Conservation (phyloP, 2,329 filamentous ascomycete species). For the Colletotrichum sp. region DNA sequence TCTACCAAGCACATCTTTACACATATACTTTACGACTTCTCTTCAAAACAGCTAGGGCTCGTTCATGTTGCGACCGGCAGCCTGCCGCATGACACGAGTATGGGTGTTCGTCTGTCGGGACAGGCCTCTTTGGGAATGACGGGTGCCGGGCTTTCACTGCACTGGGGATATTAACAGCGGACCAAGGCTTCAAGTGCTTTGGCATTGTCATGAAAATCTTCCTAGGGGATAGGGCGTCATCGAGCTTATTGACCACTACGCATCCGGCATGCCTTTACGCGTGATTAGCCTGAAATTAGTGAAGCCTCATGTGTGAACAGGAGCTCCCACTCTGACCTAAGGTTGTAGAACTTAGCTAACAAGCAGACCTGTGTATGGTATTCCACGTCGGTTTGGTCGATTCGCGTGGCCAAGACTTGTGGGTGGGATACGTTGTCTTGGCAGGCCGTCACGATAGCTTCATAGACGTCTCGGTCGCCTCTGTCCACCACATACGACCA, state of each 20-base stretch:
- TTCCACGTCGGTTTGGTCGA: rapidly evolving
- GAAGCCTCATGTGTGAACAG: not conserved
- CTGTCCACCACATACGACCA: not conserved
- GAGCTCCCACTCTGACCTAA: not conserved
- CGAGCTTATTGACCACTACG: not conserved
- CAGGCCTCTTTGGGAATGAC: not conserved
- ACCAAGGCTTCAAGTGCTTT: not conserved
- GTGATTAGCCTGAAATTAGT: not conserved
- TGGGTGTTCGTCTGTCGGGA: not conserved
- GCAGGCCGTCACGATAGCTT: not conserved
- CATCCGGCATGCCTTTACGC: not conserved
- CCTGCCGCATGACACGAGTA: not conserved
- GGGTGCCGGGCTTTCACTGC: not conserved
- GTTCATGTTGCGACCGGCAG: not conserved
- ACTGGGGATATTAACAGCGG: not conserved
- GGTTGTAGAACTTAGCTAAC: not conserved
- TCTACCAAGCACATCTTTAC: not conserved
- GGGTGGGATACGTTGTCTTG: not conserved
- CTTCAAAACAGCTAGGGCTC: not conserved
- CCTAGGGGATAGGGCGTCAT: not conserved
- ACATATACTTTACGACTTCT: not conserved
- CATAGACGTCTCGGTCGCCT: not conserved
- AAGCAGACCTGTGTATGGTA: rapidly evolving
- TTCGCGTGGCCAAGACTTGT: not conserved
- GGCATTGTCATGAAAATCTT: not conserved